Conservation (phyloP, 352 stramenopile genomes). For the Phytophthora constricta region DNA sequence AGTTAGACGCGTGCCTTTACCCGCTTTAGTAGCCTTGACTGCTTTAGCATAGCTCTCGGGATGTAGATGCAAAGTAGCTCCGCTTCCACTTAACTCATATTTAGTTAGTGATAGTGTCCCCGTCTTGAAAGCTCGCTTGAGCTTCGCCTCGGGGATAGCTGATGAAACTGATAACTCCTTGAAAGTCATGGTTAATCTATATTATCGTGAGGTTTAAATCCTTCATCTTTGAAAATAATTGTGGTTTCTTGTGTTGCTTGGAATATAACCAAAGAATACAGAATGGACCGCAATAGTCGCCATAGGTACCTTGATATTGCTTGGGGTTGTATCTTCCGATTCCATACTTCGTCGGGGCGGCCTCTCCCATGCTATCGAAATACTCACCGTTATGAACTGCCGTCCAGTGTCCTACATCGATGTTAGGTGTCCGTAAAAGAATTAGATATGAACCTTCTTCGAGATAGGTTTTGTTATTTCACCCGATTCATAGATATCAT, state of each 20-base stretch:
- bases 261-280: slow-evolving; percentile 18
- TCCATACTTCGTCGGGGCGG: not conserved
- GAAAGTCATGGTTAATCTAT: slow-evolving; percentile 10
- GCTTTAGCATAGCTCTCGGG: slow-evolving; percentile 14
- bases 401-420: slow-evolving; percentile 9
- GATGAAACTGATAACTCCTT: slow-evolving; percentile 11
- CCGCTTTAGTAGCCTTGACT: slow-evolving; percentile 1
- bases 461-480: slow-evolving; percentile 1
- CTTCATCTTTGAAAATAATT: slow-evolving; percentile 13
- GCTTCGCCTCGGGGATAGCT: not conserved
- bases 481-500: not conserved
- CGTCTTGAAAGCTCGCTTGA: not conserved
- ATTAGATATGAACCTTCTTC: slow-evolving; percentile 11
- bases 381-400: not conserved
- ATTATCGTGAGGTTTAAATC: slow-evolving; percentile 20
- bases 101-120: not conserved
- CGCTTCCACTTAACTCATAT: slow-evolving; percentile 1
- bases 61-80: slow-evolving; percentile 8
- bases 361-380: slow-evolving; percentile 16
- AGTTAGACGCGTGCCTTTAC: not conserved
- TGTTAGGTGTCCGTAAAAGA: slow-evolving; percentile 4
- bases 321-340: slow-evolving; percentile 7
- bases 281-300: slow-evolving; percentile 13
- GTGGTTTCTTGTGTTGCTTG: slow-evolving; percentile 11
- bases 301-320: slow-evolving; percentile 7